Evolutionary conservation across 1,284 basidiomycete species (phyloP).

Genomic region (Taiwanofungus camphoratus): DNA sequence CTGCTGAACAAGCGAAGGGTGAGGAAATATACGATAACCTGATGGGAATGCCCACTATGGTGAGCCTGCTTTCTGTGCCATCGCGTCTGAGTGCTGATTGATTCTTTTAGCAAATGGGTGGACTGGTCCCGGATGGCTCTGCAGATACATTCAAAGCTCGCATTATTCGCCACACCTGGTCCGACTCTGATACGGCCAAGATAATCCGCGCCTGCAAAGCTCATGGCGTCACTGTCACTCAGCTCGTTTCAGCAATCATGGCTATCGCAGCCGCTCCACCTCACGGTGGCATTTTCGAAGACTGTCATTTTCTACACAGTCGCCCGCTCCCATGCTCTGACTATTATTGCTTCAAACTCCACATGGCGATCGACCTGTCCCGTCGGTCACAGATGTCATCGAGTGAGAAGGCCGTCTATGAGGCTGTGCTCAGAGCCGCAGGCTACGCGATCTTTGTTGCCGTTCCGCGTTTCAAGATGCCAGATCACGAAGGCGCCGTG

Average conservation of each 20-base stretch:
- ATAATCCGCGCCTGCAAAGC: constrained; percentile 3
- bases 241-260: not conserved
- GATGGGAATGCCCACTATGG: too few relatives aligned
- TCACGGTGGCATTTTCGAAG: too few relatives aligned
- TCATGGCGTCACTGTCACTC: constrained; percentile 4
- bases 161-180: constrained; percentile 1
- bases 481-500: not conserved
- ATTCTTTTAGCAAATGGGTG: not conserved
- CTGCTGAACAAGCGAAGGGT: too few relatives aligned
- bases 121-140: constrained; percentile 1
- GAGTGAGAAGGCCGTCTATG: not conserved
- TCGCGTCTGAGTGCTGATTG: not conserved
- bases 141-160: constrained; percentile 1
- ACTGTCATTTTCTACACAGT: not conserved
- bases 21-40: too few relatives aligned
- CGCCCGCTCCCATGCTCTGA: not conserved
- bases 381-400: not conserved
- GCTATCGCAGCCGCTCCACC: not conserved
- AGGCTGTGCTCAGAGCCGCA: not conserved
- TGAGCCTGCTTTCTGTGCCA: too few relatives aligned
- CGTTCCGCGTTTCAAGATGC: not conserved
- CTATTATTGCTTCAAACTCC: not conserved
- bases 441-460: constrained; percentile 2
- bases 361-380: constrained; percentile 2
- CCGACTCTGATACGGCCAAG: not conserved